Evolutionary conservation across 805 yeast species (phyloP).

Genomic region (Blastobotrys mokoenaii): DNA sequence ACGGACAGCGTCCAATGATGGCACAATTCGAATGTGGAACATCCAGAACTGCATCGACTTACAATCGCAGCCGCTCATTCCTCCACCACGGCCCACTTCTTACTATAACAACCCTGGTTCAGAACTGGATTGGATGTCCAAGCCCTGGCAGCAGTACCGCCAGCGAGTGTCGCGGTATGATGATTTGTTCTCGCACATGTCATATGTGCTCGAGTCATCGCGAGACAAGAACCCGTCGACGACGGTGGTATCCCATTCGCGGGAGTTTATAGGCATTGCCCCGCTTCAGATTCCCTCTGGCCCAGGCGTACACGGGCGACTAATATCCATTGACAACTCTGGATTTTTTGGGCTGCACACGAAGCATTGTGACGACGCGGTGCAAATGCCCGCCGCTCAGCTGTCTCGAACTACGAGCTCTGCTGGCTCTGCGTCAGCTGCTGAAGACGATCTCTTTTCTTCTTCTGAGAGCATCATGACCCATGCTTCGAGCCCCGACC

Average conservation of each 20-base stretch:
- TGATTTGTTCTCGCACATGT: constrained; percentile 8
- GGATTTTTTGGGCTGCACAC: constrained; percentile 29
- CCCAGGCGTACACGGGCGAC: not conserved
- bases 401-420: not conserved
- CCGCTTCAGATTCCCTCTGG: not conserved
- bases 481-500: not conserved
- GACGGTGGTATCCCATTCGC: constrained; percentile 21
- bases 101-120: not conserved
- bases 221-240: constrained; percentile 14
- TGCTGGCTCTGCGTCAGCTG: not conserved
- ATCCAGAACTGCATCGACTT: constrained; percentile 21
- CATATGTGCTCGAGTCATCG: constrained; percentile 19
- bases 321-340: constrained; percentile 24
- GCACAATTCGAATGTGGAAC: constrained; percentile 63
- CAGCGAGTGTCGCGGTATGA: constrained; percentile 20
- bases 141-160: constrained; percentile 23
- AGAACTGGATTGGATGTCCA: constrained; percentile 6
- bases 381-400: not conserved
- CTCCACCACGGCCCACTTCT: not conserved
- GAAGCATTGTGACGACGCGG: not conserved
- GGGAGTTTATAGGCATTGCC: constrained; percentile 22
- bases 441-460: not conserved
- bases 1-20: constrained; percentile 56
- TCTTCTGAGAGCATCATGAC: not conserved
- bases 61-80: constrained; percentile 1